Evolutionary conservation across 306 rosid genomes (phyloP).

Genomic region (Trifolium subterraneum): DNA sequence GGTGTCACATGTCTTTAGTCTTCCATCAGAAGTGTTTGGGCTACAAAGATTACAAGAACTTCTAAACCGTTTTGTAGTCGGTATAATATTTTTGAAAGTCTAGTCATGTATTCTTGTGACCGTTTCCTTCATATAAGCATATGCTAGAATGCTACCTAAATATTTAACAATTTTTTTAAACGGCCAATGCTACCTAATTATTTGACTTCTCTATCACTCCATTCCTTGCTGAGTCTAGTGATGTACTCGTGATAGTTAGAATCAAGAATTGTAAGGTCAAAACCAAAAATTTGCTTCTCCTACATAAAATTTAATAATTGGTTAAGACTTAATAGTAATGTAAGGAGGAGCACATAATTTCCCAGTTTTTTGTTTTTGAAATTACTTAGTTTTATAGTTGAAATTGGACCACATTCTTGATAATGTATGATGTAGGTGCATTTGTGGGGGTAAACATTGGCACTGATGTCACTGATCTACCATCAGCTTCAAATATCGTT

Average conservation of each 20-base stretch:
- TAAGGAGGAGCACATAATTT: neutral
- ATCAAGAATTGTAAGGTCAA: too few relatives aligned
- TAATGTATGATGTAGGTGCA: slow-evolving; percentile 64
- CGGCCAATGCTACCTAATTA: too few relatives aligned
- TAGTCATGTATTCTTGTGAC: neutral
- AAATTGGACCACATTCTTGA: slow-evolving; percentile 25
- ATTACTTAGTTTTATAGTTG: too few relatives aligned
- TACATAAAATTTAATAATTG: neutral
- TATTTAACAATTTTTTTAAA: neutral
- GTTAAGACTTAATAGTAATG: neutral
- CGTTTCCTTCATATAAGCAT: neutral
- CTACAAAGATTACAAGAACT: too few relatives aligned
- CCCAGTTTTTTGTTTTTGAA: too few relatives aligned
- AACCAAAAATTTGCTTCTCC: too few relatives aligned
- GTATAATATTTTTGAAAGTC: neutral
- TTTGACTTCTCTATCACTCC: too few relatives aligned
- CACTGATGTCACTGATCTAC: slow-evolving; percentile 71
- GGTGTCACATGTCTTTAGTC: too few relatives aligned
- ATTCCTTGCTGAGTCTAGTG: too few relatives aligned
- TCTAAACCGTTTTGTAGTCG: neutral
- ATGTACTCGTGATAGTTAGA: too few relatives aligned
- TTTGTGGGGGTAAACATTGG: slow-evolving; percentile 89
- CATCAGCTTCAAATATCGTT: slow-evolving; percentile 66
- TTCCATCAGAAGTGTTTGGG: too few relatives aligned
- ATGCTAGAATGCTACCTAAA: neutral